Evolutionary conservation across 2,329 filamentous ascomycete species (phyloP).

Genomic region (Capronia coronata): DNA sequence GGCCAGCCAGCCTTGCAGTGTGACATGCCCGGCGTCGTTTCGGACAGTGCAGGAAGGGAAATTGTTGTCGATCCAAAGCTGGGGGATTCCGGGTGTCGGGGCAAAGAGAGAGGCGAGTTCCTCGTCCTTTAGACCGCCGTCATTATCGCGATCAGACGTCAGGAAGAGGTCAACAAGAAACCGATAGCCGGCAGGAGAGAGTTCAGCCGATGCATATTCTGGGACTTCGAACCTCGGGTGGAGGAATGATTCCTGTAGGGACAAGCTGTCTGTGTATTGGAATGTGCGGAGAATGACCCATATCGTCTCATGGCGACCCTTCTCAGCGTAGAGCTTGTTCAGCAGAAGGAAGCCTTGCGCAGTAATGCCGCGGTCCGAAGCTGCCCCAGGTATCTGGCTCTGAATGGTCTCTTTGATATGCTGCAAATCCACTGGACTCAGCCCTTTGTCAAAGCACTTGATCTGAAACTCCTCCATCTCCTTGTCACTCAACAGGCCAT

Average conservation of each 20-base stretch:
- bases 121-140: conserved; percentile 80
- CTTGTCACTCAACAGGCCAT: conserved; percentile 80
- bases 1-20: conserved; percentile 92
- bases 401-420: conserved; percentile 87
- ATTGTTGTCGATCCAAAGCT: conserved; percentile 77
- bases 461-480: conserved; percentile 88
- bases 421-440: conserved; percentile 72
- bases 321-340: conserved; percentile 95
- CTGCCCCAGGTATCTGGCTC: conserved; percentile 58
- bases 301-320: conserved; percentile 94
- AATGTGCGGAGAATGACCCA: conserved; percentile 96
- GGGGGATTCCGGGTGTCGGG: conserved; percentile 81
- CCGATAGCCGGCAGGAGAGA: conserved; percentile 88
- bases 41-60: conserved; percentile 92
- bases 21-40: conserved; percentile 92
- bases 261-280: conserved; percentile 92
- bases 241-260: conserved; percentile 81
- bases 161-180: conserved; percentile 97
- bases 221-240: conserved; percentile 93
- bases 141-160: conserved; percentile 93
- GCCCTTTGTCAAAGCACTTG: conserved; percentile 83
- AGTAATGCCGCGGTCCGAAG: conserved; percentile 66
- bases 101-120: conserved; percentile 84
- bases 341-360: conserved; percentile 77
- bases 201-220: conserved; percentile 82